Evolutionary conservation across 371 early-diverging fungal genomes (phyloP).

Genomic region (Mucor racemosus): DNA sequence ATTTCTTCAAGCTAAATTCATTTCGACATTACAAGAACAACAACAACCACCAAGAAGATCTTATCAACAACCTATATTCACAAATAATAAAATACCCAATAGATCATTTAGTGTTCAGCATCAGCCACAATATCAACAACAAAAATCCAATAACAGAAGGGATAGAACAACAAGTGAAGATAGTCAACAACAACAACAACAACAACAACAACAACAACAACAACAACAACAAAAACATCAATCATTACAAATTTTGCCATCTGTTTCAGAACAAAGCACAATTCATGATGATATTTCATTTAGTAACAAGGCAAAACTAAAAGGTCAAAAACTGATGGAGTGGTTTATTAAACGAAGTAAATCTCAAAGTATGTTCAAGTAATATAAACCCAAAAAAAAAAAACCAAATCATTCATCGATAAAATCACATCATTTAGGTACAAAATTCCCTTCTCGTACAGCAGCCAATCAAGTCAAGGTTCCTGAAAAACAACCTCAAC

Average conservation of each 20-base stretch:
- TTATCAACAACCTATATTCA: background rate
- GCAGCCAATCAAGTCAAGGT: background rate
- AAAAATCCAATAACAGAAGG: background rate
- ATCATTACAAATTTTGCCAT: constrained; percentile 27
- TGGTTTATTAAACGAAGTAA: constrained; percentile 67
- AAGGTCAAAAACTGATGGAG: constrained; percentile 72
- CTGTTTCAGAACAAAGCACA: constrained; percentile 38
- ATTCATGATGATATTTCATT: constrained; percentile 19
- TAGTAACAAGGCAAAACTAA: constrained; percentile 45
- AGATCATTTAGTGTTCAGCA: constrained; percentile 28
- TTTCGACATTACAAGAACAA: constrained; percentile 39
- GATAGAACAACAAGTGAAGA: constrained; percentile 27
- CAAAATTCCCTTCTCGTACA: background rate
- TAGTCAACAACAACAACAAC: background rate
- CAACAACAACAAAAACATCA: background rate
- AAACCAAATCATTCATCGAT: background rate
- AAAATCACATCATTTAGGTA: constrained; percentile 16
- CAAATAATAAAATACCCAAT: constrained; percentile 39
- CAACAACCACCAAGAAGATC: background rate
- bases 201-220: background rate
- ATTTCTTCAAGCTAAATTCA: constrained; percentile 49
- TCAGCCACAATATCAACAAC: constrained; percentile 6
- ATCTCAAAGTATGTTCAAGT: constrained; percentile 53
- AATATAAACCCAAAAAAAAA: background rate
- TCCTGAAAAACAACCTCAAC: constrained; percentile 43